Evolutionary conservation across 208 protist genomes (phyloP).

Genomic region (Wallacemonas sp.): DNA sequence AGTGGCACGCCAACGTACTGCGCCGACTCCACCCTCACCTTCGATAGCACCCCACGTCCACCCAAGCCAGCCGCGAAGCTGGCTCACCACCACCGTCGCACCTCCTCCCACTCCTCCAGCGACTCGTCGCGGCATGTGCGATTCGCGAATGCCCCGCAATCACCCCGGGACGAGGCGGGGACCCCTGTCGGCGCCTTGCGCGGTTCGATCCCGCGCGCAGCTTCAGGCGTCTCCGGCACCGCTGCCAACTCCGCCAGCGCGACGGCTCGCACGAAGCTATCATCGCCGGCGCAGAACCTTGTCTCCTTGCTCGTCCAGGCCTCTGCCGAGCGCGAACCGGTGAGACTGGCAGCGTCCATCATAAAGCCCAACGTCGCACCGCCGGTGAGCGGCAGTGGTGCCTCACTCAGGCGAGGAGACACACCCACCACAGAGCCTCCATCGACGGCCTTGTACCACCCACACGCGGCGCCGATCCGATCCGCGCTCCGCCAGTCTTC

Average conservation of each 20-base stretch:
- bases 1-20: background rate
- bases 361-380: background rate
- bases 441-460: background rate
- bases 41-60: background rate
- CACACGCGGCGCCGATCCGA: background rate
- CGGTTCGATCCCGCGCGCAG: too few relatives aligned
- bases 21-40: background rate
- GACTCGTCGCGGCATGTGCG: background rate
- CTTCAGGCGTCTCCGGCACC: too few relatives aligned
- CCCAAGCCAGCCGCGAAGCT: background rate
- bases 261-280: too few relatives aligned
- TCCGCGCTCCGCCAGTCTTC: background rate
- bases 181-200: background rate
- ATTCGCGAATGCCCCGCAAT: background rate
- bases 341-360: background rate
- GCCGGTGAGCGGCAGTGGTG: background rate
- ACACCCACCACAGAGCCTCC: background rate
- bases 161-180: background rate
- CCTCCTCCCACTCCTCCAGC: background rate
- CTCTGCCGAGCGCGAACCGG: constrained; percentile 1
- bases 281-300: constrained; percentile 1
- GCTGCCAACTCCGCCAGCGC: background rate
- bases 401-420: background rate
- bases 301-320: background rate
- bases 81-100: background rate